Evolutionary conservation across 2,329 filamentous ascomycete genomes (phyloP), one percentile per base, ranked within the genome.

Genomic region (Ciborinia camelliae): DNA sequence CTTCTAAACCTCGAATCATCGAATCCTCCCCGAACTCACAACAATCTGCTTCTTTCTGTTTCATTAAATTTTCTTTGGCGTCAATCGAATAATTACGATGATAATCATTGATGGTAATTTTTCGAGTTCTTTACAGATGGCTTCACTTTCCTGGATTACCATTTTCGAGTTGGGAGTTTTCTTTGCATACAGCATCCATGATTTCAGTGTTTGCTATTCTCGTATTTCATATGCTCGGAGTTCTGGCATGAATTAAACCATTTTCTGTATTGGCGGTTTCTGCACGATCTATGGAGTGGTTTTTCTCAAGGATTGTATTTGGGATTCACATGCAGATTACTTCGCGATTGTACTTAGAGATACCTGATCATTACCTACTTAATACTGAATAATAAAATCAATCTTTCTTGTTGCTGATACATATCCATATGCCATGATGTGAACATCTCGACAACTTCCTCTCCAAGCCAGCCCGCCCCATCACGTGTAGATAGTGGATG

Each of bases 1-100:
- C 72, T 95, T 97, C 77, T 96, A 87, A 63, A 18, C 32, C 51
- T 53, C 48, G 10, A 48, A 59, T 20, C 9, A 14, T 41, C 35
- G 3, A 41, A 26, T 26, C 50, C 39, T 20, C 9, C 23, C 28
- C 35, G 3, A 41, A 26, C 23, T 55, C 39, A 37, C 9, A 39
- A 37, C 43, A 55, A 37, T 43, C 8, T 39, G 23, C 23, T 52
- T 39, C 35, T 32, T 26, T 23, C 45, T 41, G 23, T 26, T n/a
- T 47, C 10, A 52, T 35, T 32, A 39, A 48, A 37, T 12, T 15
- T 61, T 28, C 9, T 30, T 20, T 23, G 26, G 23, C 39, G 35
- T 55, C 60, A 23, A 14, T 14, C 9, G 9, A 45, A 45, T 28
- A 45, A 58, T 58, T 32, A 23, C 20, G n/a, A 28, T 15, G 39